Conservation (phyloP, 2,329 filamentous ascomycete genomes). For the Didymella sp. region DNA sequence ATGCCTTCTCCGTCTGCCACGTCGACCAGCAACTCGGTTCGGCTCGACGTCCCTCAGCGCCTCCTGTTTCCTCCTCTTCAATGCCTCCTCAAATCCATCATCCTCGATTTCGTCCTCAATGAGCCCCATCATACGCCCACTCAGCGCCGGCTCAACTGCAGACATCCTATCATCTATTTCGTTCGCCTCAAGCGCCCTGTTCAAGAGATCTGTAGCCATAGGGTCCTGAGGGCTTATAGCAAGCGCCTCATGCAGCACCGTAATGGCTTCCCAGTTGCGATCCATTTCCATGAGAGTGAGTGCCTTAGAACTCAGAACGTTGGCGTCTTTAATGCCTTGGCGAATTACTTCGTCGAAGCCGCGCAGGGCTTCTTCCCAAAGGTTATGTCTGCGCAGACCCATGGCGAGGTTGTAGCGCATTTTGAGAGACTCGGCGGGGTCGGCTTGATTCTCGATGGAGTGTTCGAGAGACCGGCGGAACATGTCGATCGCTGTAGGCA, state of each 20-base stretch:
- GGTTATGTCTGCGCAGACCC: slow-evolving; percentile 75
- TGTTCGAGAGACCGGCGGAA: slow-evolving; percentile 81
- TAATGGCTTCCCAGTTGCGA: slow-evolving; percentile 76
- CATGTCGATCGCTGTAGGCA: slow-evolving; percentile 75
- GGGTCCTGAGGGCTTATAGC: slow-evolving; percentile 80
- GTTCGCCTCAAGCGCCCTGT: slow-evolving; percentile 66
- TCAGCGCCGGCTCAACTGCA: slow-evolving; percentile 1
- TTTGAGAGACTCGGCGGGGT: slow-evolving; percentile 81
- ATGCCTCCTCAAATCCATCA: slow-evolving; percentile 59
- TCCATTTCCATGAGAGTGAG: slow-evolving; percentile 82
- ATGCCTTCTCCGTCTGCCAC: slow-evolving; percentile 57
- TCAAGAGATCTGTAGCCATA: slow-evolving; percentile 78
- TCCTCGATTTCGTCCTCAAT: slow-evolving; percentile 25
- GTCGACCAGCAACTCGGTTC: slow-evolving; percentile 61
- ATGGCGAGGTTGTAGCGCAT: slow-evolving; percentile 90
- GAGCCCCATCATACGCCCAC: background rate
- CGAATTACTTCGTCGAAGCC: slow-evolving; percentile 89
- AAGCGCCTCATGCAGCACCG: slow-evolving; percentile 83
- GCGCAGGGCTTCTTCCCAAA: slow-evolving; percentile 73
- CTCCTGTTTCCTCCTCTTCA: slow-evolving; percentile 58
- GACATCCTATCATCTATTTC: slow-evolving; percentile 19
- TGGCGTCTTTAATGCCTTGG: slow-evolving; percentile 78
- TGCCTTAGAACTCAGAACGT: slow-evolving; percentile 82
- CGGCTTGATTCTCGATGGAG: slow-evolving; percentile 80
- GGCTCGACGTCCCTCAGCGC: slow-evolving; percentile 58